A percentile compares a stretch with the other conserved stretches of the same genome.
Conservation (phyloP, 2,329 filamentous ascomycete genomes). For the Colletotrichum orchidophilum region DNA sequence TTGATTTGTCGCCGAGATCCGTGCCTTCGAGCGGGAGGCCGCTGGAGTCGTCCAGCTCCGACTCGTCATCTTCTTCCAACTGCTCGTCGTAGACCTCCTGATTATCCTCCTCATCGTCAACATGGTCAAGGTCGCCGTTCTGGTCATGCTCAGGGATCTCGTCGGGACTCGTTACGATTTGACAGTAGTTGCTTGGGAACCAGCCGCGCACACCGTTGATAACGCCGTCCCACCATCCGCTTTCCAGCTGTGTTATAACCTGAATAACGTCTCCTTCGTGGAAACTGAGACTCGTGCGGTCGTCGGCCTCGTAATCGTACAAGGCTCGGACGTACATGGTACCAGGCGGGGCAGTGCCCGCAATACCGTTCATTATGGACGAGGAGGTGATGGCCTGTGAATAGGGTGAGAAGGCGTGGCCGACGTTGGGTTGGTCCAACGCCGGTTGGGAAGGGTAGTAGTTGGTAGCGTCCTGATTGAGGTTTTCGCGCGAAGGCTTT, state of each 20-base stretch:
- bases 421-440: constrained; percentile 35
- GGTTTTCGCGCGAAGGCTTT: constrained; percentile 28
- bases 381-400: constrained; percentile 38
- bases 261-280: constrained; percentile 97
- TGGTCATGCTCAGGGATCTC: constrained; percentile 73
- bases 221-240: constrained; percentile 99
- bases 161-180: constrained; percentile 80
- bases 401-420: constrained; percentile 38
- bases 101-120: constrained; percentile 71
- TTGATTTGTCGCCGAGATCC: constrained; percentile 73
- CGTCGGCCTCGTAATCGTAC: constrained; percentile 98
- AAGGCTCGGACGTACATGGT: constrained; percentile 93
- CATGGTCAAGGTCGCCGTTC: constrained; percentile 63
- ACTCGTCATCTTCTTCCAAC: constrained; percentile 73
- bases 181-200: constrained; percentile 99
- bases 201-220: constrained; percentile 96
- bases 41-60: constrained; percentile 65
- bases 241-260: constrained; percentile 93
- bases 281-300: constrained; percentile 96
- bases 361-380: constrained; percentile 67
- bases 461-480: constrained; percentile 35
- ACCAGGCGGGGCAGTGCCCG: constrained; percentile 67
- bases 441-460: constrained; percentile 26
- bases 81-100: constrained; percentile 73
- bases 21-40: constrained; percentile 76